A percentile compares a stretch with the other conserved stretches of the same genome.
These are phyloP conservation scores for Calvatia gigantea DNA, from an alignment of 768 basidiomycete genomes.

Conservation along the genomic window DNA sequence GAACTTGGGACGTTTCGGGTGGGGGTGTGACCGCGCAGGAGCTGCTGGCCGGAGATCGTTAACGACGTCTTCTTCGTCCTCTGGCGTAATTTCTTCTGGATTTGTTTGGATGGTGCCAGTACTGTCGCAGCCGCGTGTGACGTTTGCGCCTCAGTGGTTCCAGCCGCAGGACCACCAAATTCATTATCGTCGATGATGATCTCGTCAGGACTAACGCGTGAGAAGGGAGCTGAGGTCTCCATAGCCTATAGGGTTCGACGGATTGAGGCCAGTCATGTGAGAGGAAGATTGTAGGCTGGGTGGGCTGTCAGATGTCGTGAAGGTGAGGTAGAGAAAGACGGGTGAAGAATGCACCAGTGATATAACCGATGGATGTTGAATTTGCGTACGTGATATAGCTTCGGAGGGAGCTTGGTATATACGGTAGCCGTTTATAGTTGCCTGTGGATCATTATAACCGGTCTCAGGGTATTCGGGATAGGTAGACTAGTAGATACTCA, in stretches of 20 bases:
- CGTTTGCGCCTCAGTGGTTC: background rate
- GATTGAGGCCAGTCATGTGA: conserved; percentile 95
- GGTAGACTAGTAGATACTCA: conserved; percentile 20
- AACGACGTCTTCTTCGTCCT: conserved; percentile 43
- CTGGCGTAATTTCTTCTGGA: conserved; percentile 50
- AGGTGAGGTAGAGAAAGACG: no score
- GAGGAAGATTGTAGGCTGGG: conserved; percentile 71
- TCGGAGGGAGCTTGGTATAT: conserved; percentile 63
- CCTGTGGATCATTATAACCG: no score
- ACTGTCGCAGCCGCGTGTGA: background rate
- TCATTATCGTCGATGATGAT: conserved; percentile 43
- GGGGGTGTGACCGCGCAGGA: background rate
- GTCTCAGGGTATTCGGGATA: no score
- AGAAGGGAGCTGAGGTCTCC: conserved; percentile 69
- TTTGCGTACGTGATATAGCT: conserved; percentile 90
- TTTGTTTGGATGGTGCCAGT: conserved; percentile 15
- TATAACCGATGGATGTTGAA: conserved; percentile 77
- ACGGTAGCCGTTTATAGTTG: conserved; percentile 80
- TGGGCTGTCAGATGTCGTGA: no score
- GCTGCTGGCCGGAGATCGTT: conserved; percentile 29
- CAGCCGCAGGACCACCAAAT: conserved; percentile 13
- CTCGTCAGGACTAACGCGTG: conserved; percentile 65
- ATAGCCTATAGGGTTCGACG: conserved; percentile 79
- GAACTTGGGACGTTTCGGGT: conserved; percentile 15
- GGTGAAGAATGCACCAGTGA: no score